Base-by-base conservation (phyloP, 2,329 filamentous ascomycete genomes). In the Sarocladium brachiariae region DNA sequence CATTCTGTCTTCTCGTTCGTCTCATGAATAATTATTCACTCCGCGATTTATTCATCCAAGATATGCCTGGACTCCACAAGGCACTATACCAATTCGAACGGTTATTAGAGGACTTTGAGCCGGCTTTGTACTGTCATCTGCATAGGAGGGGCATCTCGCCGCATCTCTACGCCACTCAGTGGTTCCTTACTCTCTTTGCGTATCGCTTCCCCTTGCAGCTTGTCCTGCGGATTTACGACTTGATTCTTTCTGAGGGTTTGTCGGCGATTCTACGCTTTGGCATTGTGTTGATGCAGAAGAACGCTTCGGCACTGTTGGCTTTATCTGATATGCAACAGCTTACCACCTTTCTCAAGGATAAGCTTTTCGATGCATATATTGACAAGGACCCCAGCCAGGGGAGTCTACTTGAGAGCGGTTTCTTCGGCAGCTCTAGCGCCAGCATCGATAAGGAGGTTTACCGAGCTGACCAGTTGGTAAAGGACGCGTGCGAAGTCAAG, bases 171-270 rank as follows among this genome's bases (percentile, higher is more conserved):
- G 93, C 93, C 39, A 99, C 93, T 0, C 93, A 99, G 67, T 99
- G 93, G 93, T 99, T 99, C 69, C 78, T 99, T 47, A 99, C 93
- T 0, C 77, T 99, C n/a, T 99, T 99, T 63, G 90, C 92, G 27
- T 99, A 99, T 67, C 87, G 95, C 37, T 99, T 99, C 67, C 93
- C 93, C 8, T 77, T 99, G 7, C 93, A 99, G 64, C 81, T 99
- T 9, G 93, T 99, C 6, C 83, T 99, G 52, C 87, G 93, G 27
- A 95, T 99, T 48, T 99, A 97, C 68, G 93, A 99, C 64, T 73
- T 99, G 51, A 93, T 99, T 49, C 76, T 99, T 16, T 93, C 89
- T 43, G 92, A 97, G 67, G 93, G 95, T 2, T 75, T 99, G 14
- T 88, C 90, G 50, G 93, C 93, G 1, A 93, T 99, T 57, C 73